Evolutionary conservation across 352 stramenopile species (phyloP).

Genomic region (Pythium graminicola): DNA sequence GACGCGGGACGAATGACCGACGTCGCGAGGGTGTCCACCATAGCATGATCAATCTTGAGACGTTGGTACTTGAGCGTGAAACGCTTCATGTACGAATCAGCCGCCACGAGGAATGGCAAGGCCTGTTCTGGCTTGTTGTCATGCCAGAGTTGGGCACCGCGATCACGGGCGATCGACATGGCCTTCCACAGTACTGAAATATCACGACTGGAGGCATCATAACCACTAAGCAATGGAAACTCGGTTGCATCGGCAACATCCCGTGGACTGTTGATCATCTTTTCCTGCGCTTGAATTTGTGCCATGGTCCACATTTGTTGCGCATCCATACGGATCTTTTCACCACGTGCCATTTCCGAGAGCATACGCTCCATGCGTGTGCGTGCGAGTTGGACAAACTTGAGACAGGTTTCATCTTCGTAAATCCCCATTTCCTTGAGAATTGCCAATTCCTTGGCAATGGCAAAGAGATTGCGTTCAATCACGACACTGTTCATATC

Average conservation of each 20-base stretch:
- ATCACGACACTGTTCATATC: constrained; percentile 87
- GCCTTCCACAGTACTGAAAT: constrained; percentile 76
- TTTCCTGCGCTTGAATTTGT: constrained; percentile 58
- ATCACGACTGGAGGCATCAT: constrained; percentile 56
- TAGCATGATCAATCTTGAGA: constrained; percentile 77
- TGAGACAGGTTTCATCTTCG: constrained; percentile 66
- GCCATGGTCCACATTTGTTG: constrained; percentile 75
- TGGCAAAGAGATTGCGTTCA: constrained; percentile 74
- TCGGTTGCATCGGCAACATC: constrained; percentile 31
- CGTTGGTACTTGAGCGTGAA: constrained; percentile 85
- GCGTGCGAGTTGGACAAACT: constrained; percentile 67
- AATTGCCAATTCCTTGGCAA: constrained; percentile 76
- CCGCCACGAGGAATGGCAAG: constrained; percentile 66
- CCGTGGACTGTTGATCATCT: constrained; percentile 33
- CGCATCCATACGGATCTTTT: constrained; percentile 59
- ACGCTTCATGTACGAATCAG: constrained; percentile 85
- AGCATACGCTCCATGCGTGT: constrained; percentile 59
- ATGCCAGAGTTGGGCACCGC: constrained; percentile 77
- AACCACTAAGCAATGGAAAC: constrained; percentile 59
- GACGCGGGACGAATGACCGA: background rate
- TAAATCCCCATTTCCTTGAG: constrained; percentile 72
- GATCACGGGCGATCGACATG: constrained; percentile 72
- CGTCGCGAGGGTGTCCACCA: constrained; percentile 51
- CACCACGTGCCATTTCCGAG: constrained; percentile 45
- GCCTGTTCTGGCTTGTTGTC: constrained; percentile 82